Conservation (phyloP, 768 basidiomycete species). For the Trametes cubensis region DNA sequence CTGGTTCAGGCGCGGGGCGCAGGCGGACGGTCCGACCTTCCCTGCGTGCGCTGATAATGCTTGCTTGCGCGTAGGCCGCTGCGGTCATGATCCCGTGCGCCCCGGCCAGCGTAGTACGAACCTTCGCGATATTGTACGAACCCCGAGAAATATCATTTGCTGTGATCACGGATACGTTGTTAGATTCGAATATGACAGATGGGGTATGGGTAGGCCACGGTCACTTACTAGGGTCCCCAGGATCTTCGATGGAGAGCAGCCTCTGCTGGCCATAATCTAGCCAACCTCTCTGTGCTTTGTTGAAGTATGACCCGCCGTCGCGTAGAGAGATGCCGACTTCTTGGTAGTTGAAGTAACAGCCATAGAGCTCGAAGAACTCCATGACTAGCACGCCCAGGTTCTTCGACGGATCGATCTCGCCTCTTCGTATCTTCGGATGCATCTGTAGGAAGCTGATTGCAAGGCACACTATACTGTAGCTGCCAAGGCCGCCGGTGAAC, state of each 20-base stretch:
- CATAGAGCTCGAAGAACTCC: constrained; percentile 98
- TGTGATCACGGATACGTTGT: constrained; percentile 35
- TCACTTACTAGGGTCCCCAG: constrained; percentile 79
- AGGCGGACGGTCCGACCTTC: constrained; percentile 53
- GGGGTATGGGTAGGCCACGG: constrained; percentile 35
- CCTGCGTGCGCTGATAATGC: constrained; percentile 59
- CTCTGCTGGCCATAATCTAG: constrained; percentile 54
- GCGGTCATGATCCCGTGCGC: constrained; percentile 79
- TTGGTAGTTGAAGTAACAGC: constrained; percentile 87
- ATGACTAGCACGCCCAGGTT: constrained; percentile 94
- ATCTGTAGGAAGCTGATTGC: constrained; percentile 95
- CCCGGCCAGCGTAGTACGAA: constrained; percentile 82
- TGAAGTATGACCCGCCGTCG: constrained; percentile 88
- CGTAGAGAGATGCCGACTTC: constrained; percentile 87
- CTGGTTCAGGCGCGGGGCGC: constrained; percentile 47
- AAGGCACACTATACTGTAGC: constrained; percentile 92
- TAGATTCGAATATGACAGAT: neutral
- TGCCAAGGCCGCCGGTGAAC: constrained; percentile 93
- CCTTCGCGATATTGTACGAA: constrained; percentile 81
- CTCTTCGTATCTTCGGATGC: constrained; percentile 91
- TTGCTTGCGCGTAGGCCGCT: constrained; percentile 65
- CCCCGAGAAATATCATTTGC: constrained; percentile 93
- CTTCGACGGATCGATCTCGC: constrained; percentile 82
- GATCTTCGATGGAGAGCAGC: constrained; percentile 89
- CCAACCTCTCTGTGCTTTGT: constrained; percentile 85